Conservation (phyloP, 2,329 filamentous ascomycete genomes). For the Colletotrichum euphorbiae region DNA sequence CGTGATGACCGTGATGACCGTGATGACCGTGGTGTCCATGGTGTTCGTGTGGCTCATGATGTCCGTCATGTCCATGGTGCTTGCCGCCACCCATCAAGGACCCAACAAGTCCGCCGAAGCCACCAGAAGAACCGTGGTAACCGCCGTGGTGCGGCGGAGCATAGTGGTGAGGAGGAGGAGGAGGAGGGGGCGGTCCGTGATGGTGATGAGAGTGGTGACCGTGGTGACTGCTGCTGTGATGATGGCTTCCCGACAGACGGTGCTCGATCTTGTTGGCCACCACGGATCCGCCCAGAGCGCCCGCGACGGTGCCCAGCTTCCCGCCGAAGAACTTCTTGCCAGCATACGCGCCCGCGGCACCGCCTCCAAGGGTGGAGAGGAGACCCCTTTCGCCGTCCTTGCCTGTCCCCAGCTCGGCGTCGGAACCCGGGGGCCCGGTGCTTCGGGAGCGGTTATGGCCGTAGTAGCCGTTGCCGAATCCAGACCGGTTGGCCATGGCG, state of each 20-base stretch:
- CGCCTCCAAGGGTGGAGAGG: conserved; percentile 64
- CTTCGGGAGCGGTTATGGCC: conserved; percentile 26
- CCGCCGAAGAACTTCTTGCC: conserved; percentile 68
- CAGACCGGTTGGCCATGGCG: conserved; percentile 26
- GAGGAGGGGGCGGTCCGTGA: conserved; percentile 13
- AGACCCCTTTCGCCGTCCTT: conserved; percentile 65
- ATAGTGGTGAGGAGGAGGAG: conserved; percentile 15
- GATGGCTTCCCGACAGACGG: conserved; percentile 50
- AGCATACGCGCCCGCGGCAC: conserved; percentile 63
- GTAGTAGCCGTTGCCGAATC: conserved; percentile 22
- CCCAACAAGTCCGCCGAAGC: conserved; percentile 42
- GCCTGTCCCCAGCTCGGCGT: conserved; percentile 34
- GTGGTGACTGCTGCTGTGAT: conserved; percentile 11
- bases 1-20: neutral
- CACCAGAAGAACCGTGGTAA: conserved; percentile 36
- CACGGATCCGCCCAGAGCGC: conserved; percentile 65
- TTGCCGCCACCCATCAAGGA: conserved; percentile 38
- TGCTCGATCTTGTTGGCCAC: conserved; percentile 65
- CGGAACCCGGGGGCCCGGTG: conserved; percentile 33
- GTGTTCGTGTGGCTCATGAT: too few relatives aligned
- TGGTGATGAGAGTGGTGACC: conserved; percentile 37
- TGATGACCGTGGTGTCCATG: conserved; percentile 10
- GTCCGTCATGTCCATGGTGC: conserved; percentile 8
- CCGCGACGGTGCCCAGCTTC: conserved; percentile 63
- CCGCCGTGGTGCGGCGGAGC: conserved; percentile 22